Evolutionary conservation across 805 yeast species (phyloP), one percentile per base, ranked within the genome.

Genomic region (Starmerella kuoi): DNA sequence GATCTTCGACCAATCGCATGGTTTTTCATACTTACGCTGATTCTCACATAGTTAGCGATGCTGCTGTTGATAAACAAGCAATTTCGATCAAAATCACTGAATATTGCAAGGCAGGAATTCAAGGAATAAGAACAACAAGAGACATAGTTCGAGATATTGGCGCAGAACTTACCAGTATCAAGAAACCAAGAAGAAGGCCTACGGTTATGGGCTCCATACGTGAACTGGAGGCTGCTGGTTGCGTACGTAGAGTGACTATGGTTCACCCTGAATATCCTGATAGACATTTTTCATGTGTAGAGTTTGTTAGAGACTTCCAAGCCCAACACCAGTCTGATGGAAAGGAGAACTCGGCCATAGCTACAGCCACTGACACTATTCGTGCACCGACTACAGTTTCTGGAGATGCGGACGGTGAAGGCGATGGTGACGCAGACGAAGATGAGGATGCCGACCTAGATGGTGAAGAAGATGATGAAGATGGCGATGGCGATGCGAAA

Each of bases 101-200:
- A 2, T 49, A 53, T 26, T 52, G 60, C 27, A 51, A 51, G 24
- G 23, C 37, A 0, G 64, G 65, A 1, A 56, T 56, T 17, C 61
- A 64, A 38, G 53, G 58, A 5, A 44, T 65, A 42, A 58, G 61
- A 20, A 54, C 51, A 42, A 54, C 45, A 53, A 57, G 45, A 47
- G 72, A 52, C 60, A 58, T 53, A 60, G 64, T 45, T 60, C 61
- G 37, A 61, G 65, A 58, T 61, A 46, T 63, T 55, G 58, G 65
- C 55, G 36, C 61, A 2, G 3, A 18, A 8, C 35, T 49, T 9
- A 14, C 14, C 18, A 28, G 35, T 59, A 49, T 61, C 55, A 48
- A 67, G n/a, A 37, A 42, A 2, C 26, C 31, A 2, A 33, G 54
- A 2, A 48, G 51, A 2, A 40, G 49, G 3, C 50, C 52, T 5